Evolutionary conservation across 2,329 filamentous ascomycete genomes (phyloP).

Genomic region (Fusarium sp.): DNA sequence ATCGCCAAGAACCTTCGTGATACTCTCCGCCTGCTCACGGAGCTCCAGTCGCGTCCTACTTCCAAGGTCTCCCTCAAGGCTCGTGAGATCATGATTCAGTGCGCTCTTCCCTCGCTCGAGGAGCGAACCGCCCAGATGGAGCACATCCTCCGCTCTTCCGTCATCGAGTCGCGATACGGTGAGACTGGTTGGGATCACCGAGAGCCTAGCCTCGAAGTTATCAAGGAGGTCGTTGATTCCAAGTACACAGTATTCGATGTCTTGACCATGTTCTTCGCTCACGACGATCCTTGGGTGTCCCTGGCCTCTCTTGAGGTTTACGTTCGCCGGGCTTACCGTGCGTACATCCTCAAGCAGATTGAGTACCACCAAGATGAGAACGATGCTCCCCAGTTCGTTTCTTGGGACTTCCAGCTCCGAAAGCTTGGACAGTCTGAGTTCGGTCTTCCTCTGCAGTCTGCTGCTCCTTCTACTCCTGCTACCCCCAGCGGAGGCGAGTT

Average conservation of each 20-base stretch:
- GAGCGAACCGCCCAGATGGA: conserved; percentile 97
- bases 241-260: conserved; percentile 99
- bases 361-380: conserved; percentile 87
- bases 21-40: conserved; percentile 84
- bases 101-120: conserved; percentile 92
- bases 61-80: conserved; percentile 98
- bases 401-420: conserved; percentile 95
- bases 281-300: conserved; percentile 93
- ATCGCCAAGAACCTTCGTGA: conserved; percentile 88
- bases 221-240: conserved; percentile 98
- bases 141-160: conserved; percentile 94
- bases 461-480: conserved; percentile 83
- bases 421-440: conserved; percentile 94
- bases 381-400: conserved; percentile 75
- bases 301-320: conserved; percentile 96
- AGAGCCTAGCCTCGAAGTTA: conserved; percentile 86
- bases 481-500: conserved; percentile 71
- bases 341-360: conserved; percentile 89
- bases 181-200: conserved; percentile 97
- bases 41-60: conserved; percentile 78
- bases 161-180: conserved; percentile 95
- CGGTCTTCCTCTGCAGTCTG: conserved; percentile 80
- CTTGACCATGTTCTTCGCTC: conserved; percentile 91
- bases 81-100: conserved; percentile 96
- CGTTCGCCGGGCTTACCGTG: conserved; percentile 94